Percentiles rank a stretch among this genome's conserved stretches.
Conservation (phyloP, 2,329 filamentous ascomycete genomes). For the Cordyceps sp. region DNA sequence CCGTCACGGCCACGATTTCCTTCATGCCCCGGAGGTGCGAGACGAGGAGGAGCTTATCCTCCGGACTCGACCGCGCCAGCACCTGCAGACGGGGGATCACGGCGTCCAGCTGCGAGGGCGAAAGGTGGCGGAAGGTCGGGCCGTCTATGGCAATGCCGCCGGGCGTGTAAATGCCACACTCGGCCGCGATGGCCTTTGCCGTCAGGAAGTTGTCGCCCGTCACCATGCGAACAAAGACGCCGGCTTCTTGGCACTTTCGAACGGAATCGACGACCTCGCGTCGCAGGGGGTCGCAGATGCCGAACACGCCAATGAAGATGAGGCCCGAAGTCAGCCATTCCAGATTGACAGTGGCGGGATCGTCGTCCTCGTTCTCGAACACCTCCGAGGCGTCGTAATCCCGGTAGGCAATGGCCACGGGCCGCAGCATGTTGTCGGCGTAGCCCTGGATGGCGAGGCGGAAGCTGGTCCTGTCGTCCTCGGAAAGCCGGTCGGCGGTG, state of each 20-base stretch:
- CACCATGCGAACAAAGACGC: slow-evolving; percentile 48
- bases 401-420: slow-evolving; percentile 57
- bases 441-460: slow-evolving; percentile 28
- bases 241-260: slow-evolving; percentile 42
- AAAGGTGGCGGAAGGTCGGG: slow-evolving; percentile 36
- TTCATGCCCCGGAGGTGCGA: slow-evolving; percentile 47
- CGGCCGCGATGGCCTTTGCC: slow-evolving; percentile 24
- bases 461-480: slow-evolving; percentile 15
- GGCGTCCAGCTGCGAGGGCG: slow-evolving; percentile 28
- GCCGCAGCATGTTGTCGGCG: slow-evolving; percentile 53
- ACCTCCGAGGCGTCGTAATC: slow-evolving; percentile 57
- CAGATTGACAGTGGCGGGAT: slow-evolving; percentile 16
- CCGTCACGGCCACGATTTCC: slow-evolving; percentile 49
- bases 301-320: slow-evolving; percentile 32
- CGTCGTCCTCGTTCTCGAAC: slow-evolving; percentile 29
- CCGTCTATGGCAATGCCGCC: slow-evolving; percentile 50
- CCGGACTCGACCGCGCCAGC: slow-evolving; percentile 50
- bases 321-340: slow-evolving; percentile 29
- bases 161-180: slow-evolving; percentile 27
- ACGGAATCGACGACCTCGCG: slow-evolving; percentile 46
- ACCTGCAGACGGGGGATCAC: slow-evolving; percentile 49
- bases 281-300: slow-evolving; percentile 52
- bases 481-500: slow-evolving; percentile 11
- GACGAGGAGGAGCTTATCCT: slow-evolving; percentile 52
- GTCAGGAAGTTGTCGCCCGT: slow-evolving; percentile 34